Evolutionary conservation across 2,329 filamentous ascomycete genomes (phyloP).

Genomic region (Fusarium decemcellulare): DNA sequence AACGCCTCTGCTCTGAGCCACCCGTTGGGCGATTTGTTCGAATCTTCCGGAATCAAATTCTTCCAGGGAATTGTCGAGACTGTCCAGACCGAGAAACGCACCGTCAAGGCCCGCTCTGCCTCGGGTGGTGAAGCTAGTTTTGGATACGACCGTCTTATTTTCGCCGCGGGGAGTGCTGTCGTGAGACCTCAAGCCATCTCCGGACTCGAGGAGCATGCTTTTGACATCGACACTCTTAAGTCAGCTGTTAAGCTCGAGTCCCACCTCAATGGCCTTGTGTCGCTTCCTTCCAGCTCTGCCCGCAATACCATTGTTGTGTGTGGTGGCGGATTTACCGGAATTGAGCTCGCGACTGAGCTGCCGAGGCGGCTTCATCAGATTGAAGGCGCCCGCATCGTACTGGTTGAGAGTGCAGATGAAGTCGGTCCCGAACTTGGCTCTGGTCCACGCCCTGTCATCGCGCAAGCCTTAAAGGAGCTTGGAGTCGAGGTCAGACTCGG

Average conservation of each 20-base stretch:
- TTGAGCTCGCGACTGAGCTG: slow-evolving; percentile 50
- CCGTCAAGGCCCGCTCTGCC: slow-evolving; percentile 20
- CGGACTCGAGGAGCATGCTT: slow-evolving; percentile 51
- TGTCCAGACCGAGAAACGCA: slow-evolving; percentile 37
- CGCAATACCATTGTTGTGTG: slow-evolving; percentile 54
- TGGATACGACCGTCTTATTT: slow-evolving; percentile 51
- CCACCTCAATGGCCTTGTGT: slow-evolving; percentile 45
- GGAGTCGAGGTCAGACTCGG: slow-evolving; percentile 50
- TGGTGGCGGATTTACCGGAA: slow-evolving; percentile 54
- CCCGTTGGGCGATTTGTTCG: slow-evolving; percentile 42
- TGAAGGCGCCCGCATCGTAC: slow-evolving; percentile 31
- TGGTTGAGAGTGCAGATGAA: slow-evolving; percentile 48
- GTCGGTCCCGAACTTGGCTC: slow-evolving; percentile 53
- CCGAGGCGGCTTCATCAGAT: slow-evolving; percentile 42
- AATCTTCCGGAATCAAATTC: slow-evolving; percentile 44
- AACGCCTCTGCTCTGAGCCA: slow-evolving; percentile 41
- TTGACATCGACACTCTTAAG: slow-evolving; percentile 52
- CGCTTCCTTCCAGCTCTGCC: slow-evolving; percentile 36
- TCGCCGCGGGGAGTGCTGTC: slow-evolving; percentile 55
- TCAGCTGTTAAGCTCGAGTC: slow-evolving; percentile 45
- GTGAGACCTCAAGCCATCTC: slow-evolving; percentile 40
- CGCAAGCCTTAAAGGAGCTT: slow-evolving; percentile 47
- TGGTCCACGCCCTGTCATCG: slow-evolving; percentile 51
- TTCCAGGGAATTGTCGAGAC: slow-evolving; percentile 38
- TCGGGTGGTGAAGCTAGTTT: slow-evolving; percentile 7